These are phyloP conservation scores for Zoysia matrella DNA, from an alignment of 202 grass and related monocot species.

Conservation along the genomic window DNA sequence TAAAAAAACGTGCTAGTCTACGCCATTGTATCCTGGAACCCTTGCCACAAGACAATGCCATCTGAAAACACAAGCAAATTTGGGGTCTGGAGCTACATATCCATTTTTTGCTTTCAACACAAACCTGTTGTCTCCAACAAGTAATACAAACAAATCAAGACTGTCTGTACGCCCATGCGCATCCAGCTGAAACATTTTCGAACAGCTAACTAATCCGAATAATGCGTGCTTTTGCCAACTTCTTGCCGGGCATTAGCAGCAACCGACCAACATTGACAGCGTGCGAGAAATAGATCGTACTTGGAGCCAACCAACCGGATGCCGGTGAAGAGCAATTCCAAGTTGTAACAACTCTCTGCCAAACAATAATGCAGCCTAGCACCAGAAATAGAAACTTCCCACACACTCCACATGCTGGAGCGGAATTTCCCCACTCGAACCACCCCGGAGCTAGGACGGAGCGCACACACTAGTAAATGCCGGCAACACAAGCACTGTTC, in stretches of 20 bases:
- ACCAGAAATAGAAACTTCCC: neutral
- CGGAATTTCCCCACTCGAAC: neutral
- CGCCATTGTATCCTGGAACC: neutral
- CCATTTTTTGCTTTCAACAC: neutral
- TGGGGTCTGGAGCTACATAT: neutral
- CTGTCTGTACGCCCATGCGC: no score
- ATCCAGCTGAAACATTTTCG: no score
- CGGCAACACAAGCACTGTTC: neutral
- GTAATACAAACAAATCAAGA: no score
- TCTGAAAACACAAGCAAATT: neutral
- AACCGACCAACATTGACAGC: neutral
- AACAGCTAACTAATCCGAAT: no score
- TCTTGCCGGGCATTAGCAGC: neutral
- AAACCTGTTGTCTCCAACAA: neutral
- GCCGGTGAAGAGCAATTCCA: neutral
- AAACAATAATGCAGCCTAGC: neutral
- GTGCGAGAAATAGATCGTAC: neutral
- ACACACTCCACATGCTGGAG: neutral
- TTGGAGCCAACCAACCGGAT: neutral
- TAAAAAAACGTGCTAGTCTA: neutral
- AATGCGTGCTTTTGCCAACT: neutral
- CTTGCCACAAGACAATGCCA: neutral
- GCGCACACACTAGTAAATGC: neutral
- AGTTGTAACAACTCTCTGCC: neutral
- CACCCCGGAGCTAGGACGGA: neutral